A percentile compares a stretch with the other conserved stretches of the same genome.
Evolutionary conservation across 2,329 filamentous ascomycete genomes (phyloP).

Genomic region (Aspergillus quadrilineatus): DNA sequence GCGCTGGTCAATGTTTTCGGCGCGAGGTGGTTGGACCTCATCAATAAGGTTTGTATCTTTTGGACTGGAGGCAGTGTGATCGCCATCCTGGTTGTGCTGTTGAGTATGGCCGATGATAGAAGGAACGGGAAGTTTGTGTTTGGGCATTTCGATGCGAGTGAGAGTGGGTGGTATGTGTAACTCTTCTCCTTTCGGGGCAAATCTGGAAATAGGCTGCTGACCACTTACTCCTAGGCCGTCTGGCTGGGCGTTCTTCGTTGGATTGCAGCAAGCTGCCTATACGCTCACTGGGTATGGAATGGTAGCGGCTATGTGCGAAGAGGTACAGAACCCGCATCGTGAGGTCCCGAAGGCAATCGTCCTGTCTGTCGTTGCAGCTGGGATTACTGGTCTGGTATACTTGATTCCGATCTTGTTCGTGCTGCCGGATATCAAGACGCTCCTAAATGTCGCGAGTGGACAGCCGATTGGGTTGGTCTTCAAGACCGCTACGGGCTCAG

Average conservation of each 20-base stretch:
- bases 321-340: slow-evolving; percentile 66
- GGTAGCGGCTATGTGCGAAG: slow-evolving; percentile 71
- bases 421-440: slow-evolving; percentile 63
- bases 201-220: neutral
- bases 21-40: slow-evolving; percentile 62
- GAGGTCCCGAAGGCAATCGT: slow-evolving; percentile 72
- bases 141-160: slow-evolving; percentile 64
- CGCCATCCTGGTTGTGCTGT: slow-evolving; percentile 65
- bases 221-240: slow-evolving; percentile 46
- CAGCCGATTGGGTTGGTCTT: slow-evolving; percentile 76
- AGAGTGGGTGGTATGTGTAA: slow-evolving; percentile 58
- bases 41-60: slow-evolving; percentile 72
- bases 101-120: slow-evolving; percentile 59
- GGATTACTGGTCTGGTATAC: slow-evolving; percentile 65
- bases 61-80: slow-evolving; percentile 67
- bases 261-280: slow-evolving; percentile 62
- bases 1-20: slow-evolving; percentile 65
- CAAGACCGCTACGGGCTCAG: slow-evolving; percentile 71
- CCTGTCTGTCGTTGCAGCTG: slow-evolving; percentile 65
- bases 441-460: slow-evolving; percentile 66
- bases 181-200: neutral
- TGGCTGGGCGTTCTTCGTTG: slow-evolving; percentile 72
- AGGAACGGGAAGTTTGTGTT: slow-evolving; percentile 66
- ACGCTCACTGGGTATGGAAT: slow-evolving; percentile 62
- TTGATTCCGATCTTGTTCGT: slow-evolving; percentile 75